Conservation (phyloP, 306 rosid species). For the cucumber (Cucumis sativus) region Cucumber_9930_V3 NC_026660.2:27530501-27531000, state of each 20-base stretch:
- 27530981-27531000: background rate
- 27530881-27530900: background rate
- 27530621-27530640: background rate
- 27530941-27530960: background rate
- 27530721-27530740: background rate
- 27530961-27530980: background rate
- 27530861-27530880: background rate
- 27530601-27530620: slow-evolving; percentile 1
- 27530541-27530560: background rate
- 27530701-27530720: background rate
- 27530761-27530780: background rate
- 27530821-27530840: background rate
- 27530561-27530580: slow-evolving; percentile 1
- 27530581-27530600: slow-evolving; percentile 4
- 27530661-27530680: background rate
- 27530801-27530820: background rate
- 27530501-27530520: background rate
- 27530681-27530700: background rate
- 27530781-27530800: background rate
- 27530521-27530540: slow-evolving; percentile 3
- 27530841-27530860: background rate
- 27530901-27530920: background rate
- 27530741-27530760: background rate
- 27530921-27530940: background rate
- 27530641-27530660: background rate